phyloP scores from a whole-genome alignment of 2,329 filamentous ascomycete genomes.

The Fusarium sororula region DNA sequence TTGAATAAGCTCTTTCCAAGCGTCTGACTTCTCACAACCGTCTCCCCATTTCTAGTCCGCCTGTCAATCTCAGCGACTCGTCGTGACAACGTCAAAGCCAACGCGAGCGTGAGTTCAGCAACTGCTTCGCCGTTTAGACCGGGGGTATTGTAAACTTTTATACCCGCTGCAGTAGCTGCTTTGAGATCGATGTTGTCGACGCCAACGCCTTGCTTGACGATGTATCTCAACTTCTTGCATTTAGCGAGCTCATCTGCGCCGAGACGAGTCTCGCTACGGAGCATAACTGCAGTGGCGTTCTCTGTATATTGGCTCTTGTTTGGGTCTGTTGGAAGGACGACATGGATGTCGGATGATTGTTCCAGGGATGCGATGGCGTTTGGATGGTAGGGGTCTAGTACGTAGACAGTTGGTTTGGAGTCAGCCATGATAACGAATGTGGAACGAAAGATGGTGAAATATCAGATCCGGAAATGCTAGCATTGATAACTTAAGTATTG shows the following conservation, averaged over 20 bases:
- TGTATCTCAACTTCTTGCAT: not conserved
- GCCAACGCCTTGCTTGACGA: not conserved
- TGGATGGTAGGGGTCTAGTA: not conserved
- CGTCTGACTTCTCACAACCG: not conserved
- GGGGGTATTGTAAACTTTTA: not conserved
- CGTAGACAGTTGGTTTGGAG: not conserved
- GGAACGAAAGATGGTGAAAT: not conserved
- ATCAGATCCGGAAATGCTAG: fast-evolving
- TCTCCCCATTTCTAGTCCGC: not conserved
- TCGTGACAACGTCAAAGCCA: not conserved
- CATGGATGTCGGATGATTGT: not conserved
- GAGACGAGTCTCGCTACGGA: not conserved
- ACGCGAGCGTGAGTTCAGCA: not conserved
- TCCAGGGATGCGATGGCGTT: not conserved
- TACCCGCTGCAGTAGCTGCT: not conserved
- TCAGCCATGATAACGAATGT: not conserved
- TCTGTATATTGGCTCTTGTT: not conserved
- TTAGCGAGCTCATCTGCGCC: fast-evolving
- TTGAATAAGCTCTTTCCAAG: not conserved
- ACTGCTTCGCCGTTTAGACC: not conserved
- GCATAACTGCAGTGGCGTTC: not conserved
- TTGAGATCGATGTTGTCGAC: not conserved
- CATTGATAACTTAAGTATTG: fast-evolving
- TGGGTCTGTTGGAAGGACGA: not conserved
- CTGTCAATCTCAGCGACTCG: not conserved